phyloP scores from a whole-genome alignment of 345 rosid genomes.

The Salix udensis region DNA sequence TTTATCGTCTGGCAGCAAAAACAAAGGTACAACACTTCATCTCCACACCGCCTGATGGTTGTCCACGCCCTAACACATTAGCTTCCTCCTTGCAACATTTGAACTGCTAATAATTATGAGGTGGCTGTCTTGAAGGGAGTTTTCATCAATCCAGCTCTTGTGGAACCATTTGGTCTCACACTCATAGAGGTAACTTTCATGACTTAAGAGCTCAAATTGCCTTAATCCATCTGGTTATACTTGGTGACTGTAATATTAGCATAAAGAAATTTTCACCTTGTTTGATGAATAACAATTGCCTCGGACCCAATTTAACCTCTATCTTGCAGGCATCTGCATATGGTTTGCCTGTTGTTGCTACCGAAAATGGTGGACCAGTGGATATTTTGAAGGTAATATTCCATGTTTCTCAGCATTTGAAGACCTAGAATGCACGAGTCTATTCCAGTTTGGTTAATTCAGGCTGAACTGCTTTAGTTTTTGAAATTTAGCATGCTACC shows the following conservation, averaged over 20 bases:
- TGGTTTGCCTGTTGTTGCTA: slow-evolving; percentile 66
- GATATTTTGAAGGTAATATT: slow-evolving; percentile 55
- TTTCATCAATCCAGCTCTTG: slow-evolving; percentile 68
- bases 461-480: no score
- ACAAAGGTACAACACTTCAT: slow-evolving; percentile 44
- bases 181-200: slow-evolving; percentile 49
- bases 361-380: slow-evolving; percentile 69
- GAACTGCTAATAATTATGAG: slow-evolving; percentile 25
- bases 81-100: slow-evolving; percentile 10
- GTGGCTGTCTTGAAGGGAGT: slow-evolving; percentile 51
- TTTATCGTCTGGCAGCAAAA: slow-evolving; percentile 66
- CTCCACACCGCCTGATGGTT: neutral
- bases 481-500: neutral
- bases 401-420: neutral
- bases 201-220: neutral
- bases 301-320: neutral
- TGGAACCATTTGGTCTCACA: slow-evolving; percentile 74
- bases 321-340: slow-evolving; percentile 61
- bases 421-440: neutral
- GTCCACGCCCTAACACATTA: neutral
- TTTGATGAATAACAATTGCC: neutral
- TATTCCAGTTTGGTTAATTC: slow-evolving; percentile 1
- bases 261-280: neutral
- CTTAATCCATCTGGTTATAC: neutral
- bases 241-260: neutral